A percentile compares a stretch with the other conserved stretches of the same genome.
phyloP scores from a whole-genome alignment of 208 protist species.

The Trypanosoma brucei region DNA sequence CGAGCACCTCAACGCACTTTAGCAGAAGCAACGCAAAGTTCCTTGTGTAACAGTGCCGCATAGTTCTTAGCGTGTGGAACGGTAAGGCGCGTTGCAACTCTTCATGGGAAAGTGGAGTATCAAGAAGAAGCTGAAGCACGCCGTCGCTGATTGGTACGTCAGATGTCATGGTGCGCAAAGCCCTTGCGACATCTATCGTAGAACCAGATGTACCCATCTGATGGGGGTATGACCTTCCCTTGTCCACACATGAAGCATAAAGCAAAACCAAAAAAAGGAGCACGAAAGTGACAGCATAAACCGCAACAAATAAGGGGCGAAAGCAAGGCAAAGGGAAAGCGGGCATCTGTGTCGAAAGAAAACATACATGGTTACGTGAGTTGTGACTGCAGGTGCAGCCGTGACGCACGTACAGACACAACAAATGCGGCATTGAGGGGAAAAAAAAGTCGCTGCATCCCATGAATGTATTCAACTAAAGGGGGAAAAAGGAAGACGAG shows the following conservation, averaged over 20 bases:
- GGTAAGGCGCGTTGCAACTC: constrained; percentile 47
- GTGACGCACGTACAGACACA: too few species aligned
- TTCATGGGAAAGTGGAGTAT: constrained; percentile 31
- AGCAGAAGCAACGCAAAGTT: constrained; percentile 77
- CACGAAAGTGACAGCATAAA: too few species aligned
- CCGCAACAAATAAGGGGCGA: too few species aligned
- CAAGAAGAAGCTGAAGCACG: constrained; percentile 32
- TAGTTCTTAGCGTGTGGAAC: constrained; percentile 38
- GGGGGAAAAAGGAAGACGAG: too few species aligned
- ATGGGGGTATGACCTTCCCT: neutral
- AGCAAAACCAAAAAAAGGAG: too few species aligned
- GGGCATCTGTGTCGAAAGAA: too few species aligned
- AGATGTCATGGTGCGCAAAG: constrained; percentile 31
- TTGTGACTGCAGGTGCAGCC: too few species aligned
- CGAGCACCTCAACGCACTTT: constrained; percentile 58
- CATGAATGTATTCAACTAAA: too few species aligned
- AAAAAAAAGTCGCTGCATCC: too few species aligned
- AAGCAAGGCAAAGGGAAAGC: too few species aligned
- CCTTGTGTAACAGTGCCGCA: constrained; percentile 77
- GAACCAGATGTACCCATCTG: constrained; percentile 71
- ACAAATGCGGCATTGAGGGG: too few species aligned
- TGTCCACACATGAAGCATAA: neutral
- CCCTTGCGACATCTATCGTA: constrained; percentile 44
- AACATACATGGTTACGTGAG: too few species aligned
- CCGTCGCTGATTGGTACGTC: constrained; percentile 24